Conservation (phyloP, 192 early-diverging fungal genomes). For the Umbelopsis sp. region DNA sequence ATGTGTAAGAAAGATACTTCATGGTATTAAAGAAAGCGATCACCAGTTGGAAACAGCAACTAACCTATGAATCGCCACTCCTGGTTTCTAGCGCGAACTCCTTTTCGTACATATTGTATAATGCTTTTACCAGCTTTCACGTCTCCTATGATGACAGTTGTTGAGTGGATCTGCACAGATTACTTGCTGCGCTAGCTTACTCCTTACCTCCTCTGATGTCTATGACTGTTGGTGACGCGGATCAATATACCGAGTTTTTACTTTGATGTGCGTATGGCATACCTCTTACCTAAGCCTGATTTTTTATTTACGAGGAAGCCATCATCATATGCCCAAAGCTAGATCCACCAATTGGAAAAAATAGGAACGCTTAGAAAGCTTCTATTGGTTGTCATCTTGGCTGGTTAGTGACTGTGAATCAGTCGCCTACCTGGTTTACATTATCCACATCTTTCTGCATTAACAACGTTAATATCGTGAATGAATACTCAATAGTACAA, state of each 20-base stretch:
- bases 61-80: not conserved
- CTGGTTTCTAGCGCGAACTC: not conserved
- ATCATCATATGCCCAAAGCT: conserved; percentile 1
- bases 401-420: not conserved
- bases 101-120: conserved; percentile 8
- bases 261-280: too few relatives aligned
- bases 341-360: not conserved
- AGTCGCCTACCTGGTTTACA: not conserved
- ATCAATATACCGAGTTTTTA: too few relatives aligned
- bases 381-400: too few relatives aligned
- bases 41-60: not conserved
- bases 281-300: not conserved
- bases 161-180: not conserved
- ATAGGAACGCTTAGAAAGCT: not conserved
- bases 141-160: not conserved
- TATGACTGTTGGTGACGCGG: not conserved
- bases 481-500: too few relatives aligned
- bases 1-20: too few relatives aligned
- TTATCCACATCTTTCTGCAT: conserved; percentile 1
- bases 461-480: not conserved
- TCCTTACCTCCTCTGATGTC: conserved; percentile 2
- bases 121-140: not conserved
- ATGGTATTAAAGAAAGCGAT: not conserved
- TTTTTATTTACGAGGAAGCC: not conserved
- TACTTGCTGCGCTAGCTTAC: not conserved